Percentiles rank a stretch among this genome's conserved stretches.
These are phyloP conservation scores for Magnolia changhungtana DNA, from an alignment of 164 flowering plant genomes.

Conservation along the genomic window DNA sequence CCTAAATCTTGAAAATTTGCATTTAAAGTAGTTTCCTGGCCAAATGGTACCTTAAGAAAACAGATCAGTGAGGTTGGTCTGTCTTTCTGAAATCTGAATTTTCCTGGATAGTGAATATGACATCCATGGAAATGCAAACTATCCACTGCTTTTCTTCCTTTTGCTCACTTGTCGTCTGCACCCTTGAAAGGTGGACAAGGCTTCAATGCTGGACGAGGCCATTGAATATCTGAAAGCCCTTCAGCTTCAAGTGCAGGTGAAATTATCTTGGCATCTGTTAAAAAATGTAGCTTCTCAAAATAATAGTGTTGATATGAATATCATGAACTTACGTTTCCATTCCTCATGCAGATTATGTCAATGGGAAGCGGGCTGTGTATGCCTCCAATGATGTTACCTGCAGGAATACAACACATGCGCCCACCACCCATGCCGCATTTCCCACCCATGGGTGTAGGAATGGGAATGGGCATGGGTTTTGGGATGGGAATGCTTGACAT, in stretches of 20 bases:
- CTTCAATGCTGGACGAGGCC: constrained; percentile 98
- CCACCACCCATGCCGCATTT: constrained; percentile 61
- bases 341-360: constrained; percentile 71
- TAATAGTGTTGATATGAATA: background rate
- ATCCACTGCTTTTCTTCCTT: background rate
- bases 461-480: constrained; percentile 45
- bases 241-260: constrained; percentile 91
- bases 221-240: constrained; percentile 93
- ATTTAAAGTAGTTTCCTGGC: constrained; percentile 23
- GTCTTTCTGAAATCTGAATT: too few relatives aligned
- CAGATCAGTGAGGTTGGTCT: too few relatives aligned
- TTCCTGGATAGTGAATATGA: background rate
- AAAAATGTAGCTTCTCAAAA: background rate
- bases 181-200: constrained; percentile 74
- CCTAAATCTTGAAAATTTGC: too few relatives aligned
- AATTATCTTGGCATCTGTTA: background rate
- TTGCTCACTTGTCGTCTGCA: constrained; percentile 15
- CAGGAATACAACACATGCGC: constrained; percentile 65
- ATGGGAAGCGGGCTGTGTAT: constrained; percentile 84
- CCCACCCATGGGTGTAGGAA: constrained; percentile 47
- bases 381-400: constrained; percentile 81
- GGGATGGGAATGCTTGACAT: constrained; percentile 73
- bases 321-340: background rate
- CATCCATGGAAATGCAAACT: background rate
- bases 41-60: constrained; percentile 27